phyloP scores from a whole-genome alignment of 192 early-diverging fungal species.

The Umbelopsis vinacea region DNA sequence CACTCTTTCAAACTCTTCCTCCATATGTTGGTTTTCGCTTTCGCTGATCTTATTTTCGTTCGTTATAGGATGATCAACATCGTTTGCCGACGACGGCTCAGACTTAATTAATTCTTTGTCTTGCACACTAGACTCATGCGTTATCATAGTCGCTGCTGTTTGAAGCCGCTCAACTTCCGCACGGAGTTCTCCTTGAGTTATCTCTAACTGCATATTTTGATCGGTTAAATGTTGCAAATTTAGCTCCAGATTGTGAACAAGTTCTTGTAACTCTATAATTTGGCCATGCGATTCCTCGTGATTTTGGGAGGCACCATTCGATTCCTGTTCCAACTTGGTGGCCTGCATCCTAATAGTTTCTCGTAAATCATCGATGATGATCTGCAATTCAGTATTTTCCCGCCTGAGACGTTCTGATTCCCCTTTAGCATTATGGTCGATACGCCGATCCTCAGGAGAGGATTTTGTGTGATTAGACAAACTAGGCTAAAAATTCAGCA shows the following conservation, averaged over 20 bases:
- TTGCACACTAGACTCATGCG: no score
- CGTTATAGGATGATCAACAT: no score
- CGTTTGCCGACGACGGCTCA: no score
- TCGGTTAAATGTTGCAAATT: neutral
- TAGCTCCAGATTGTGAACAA: neutral
- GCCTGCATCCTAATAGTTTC: neutral
- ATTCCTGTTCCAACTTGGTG: neutral
- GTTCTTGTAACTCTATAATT: neutral
- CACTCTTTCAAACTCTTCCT: neutral
- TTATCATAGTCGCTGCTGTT: no score
- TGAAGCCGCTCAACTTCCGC: neutral
- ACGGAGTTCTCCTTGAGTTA: neutral
- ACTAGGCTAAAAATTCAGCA: neutral
- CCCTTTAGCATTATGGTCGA: neutral
- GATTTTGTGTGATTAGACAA: slow-evolving; percentile 8
- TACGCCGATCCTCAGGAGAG: neutral
- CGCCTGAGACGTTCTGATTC: neutral
- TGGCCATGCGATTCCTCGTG: neutral
- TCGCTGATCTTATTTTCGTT: neutral
- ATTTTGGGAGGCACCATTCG: neutral
- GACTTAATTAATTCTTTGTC: no score
- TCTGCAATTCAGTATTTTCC: slow-evolving; percentile 17
- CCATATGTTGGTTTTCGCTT: neutral
- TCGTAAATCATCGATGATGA: slow-evolving; percentile 5
- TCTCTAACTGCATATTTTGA: neutral